Evolutionary conservation across 495 filamentous ascomycete genomes (phyloP).

Genomic region (Choiromyces venosus): DNA sequence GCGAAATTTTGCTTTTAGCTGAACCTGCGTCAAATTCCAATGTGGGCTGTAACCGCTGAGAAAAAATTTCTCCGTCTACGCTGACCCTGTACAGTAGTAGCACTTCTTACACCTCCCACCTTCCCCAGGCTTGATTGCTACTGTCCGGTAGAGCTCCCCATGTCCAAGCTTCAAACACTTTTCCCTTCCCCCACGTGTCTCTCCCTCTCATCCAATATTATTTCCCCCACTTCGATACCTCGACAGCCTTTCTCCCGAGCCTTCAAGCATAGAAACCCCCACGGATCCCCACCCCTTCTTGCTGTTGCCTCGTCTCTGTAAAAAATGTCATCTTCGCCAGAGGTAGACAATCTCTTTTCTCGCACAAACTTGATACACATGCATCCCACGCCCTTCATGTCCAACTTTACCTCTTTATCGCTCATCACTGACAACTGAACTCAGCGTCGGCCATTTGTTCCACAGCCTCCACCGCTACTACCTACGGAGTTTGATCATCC

Average conservation of each 20-base stretch:
- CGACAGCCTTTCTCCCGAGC: constrained; percentile 3
- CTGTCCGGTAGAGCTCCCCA: background rate
- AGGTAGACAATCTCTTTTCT: constrained; percentile 30
- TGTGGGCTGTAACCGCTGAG: background rate
- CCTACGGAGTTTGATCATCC: constrained; percentile 21
- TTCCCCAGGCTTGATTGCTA: background rate
- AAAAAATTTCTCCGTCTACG: background rate
- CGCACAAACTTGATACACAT: constrained; percentile 26
- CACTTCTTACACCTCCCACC: background rate
- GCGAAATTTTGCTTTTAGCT: background rate
- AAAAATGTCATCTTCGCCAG: constrained; percentile 39
- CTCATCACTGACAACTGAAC: constrained; percentile 33
- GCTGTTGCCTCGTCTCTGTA: constrained; percentile 18
- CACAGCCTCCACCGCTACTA: constrained; percentile 34
- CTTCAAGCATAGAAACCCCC: constrained; percentile 13
- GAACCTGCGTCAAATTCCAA: background rate
- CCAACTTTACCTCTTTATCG: constrained; percentile 9
- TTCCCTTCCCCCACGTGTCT: constrained; percentile 13
- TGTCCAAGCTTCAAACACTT: constrained; percentile 2
- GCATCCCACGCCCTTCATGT: constrained; percentile 26
- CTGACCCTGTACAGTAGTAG: background rate
- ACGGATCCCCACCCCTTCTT: constrained; percentile 15
- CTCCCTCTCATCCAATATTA: background rate
- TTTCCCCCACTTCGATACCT: constrained; percentile 14
- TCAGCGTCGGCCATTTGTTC: constrained; percentile 35